Evolutionary conservation across 2,329 filamentous ascomycete species (phyloP), one percentile per base, ranked within the genome.

Genomic region (Tolypocladium paradoxum): DNA sequence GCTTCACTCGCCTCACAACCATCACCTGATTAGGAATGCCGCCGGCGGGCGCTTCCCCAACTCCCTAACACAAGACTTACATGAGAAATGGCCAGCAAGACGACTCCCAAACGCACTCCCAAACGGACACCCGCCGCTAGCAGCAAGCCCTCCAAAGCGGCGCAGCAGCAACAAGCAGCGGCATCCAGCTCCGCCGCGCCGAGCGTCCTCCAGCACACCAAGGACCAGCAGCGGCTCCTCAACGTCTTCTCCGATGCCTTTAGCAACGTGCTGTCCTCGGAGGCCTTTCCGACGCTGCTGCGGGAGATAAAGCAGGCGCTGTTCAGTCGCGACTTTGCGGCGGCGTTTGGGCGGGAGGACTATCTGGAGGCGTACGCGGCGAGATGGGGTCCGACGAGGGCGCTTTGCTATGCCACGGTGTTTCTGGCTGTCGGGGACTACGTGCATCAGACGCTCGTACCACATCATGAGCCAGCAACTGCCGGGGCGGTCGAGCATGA

Each of bases 351-450:
- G 0, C 76, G 76, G 47, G 76, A 82, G 53, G 82, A 86, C 46
- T 80, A 85, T 61, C 77, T 96, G 20, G 82, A 87, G 56, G 88
- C 87, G 11, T 99, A 99, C 73, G 89, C 90, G 9, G 81, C 89
- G 52, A 76, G 93, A 61, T 99, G 92, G 91, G 96, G 90, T 68
- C 88, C 92, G 2, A 87, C 87, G 51, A 78, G 93, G 51, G 87
- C 90, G 0, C 72, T 97, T 51, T 89, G 85, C 57, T 97, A 97
- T 70, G 75, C 82, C n/a, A 64, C 70, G 3, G 69, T 84, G n/a
- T 67, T 85, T 37, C 55, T 68, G 49, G 63, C 62, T 8, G 63
- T 81, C 14, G 55, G 57, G 11, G 54, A 57, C 1, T 59, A 75
- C 31, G 56, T 76, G 2, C 59, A 65, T 29, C 55, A 53, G 31